Conservation (phyloP, 371 early-diverging fungal genomes). For the Mortierella sp. region DNA sequence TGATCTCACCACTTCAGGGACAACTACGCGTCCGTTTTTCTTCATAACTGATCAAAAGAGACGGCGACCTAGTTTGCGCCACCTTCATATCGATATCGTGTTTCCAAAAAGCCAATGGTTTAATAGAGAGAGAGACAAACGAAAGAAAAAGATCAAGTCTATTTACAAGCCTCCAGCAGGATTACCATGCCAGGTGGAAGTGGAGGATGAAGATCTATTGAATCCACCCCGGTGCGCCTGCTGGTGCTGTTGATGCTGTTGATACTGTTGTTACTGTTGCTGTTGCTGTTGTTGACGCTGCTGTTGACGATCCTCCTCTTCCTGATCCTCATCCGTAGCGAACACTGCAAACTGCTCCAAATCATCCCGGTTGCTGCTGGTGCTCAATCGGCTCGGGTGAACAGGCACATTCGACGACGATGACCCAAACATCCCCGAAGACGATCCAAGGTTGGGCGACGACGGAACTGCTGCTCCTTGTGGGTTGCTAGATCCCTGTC, state of each 20-base stretch:
- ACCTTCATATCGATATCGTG: too few relatives aligned
- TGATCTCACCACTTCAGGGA: not conserved
- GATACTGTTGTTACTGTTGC: constrained; percentile 13
- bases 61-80: too few relatives aligned
- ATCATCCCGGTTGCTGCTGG: constrained; percentile 47
- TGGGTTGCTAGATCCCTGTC: constrained; percentile 4
- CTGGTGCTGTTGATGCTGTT: constrained; percentile 23
- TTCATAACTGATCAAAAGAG: too few relatives aligned
- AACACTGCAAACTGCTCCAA: constrained; percentile 53
- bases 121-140: not conserved
- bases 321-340: constrained; percentile 56
- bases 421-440: constrained; percentile 21
- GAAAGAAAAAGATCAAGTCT: constrained; percentile 3
- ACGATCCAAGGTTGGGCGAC: constrained; percentile 31
- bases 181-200: constrained; percentile 46
- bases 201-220: constrained; percentile 43
- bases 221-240: constrained; percentile 24
- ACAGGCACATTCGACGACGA: constrained; percentile 26
- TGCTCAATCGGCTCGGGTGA: constrained; percentile 52
- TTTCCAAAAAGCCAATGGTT: not conserved
- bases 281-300: constrained; percentile 3
- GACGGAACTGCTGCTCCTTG: constrained; percentile 15
- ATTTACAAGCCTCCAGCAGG: constrained; percentile 25
- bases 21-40: not conserved
- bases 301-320: constrained; percentile 35